Evolutionary conservation across 2,329 filamentous ascomycete genomes (phyloP).

Genomic region (Mariannaea sp.): DNA sequence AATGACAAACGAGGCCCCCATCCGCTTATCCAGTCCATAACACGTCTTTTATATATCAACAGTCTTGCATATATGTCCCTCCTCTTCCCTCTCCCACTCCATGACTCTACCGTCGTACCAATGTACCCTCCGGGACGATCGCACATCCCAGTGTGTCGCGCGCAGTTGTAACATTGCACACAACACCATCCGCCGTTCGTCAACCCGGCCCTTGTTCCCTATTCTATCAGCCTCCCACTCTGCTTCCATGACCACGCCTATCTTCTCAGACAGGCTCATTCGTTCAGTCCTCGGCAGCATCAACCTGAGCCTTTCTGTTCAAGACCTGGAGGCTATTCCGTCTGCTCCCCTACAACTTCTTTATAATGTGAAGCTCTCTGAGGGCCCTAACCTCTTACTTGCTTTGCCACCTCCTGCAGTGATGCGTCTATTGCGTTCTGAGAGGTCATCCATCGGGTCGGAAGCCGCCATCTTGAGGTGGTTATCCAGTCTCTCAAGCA

Average conservation of each 20-base stretch:
- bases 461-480: conserved; percentile 53
- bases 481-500: conserved; percentile 41
- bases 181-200: conserved; percentile 34
- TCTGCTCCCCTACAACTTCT: conserved; percentile 47
- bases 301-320: conserved; percentile 33
- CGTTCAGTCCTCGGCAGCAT: conserved; percentile 34
- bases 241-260: conserved; percentile 31
- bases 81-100: conserved; percentile 2
- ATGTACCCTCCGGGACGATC: conserved; percentile 37
- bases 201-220: conserved; percentile 34
- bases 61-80: not conserved
- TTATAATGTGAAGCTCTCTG: conserved; percentile 50
- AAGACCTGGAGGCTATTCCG: conserved; percentile 39
- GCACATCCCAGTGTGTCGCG: conserved; percentile 34
- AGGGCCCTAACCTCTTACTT: conserved; percentile 48
- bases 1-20: not conserved
- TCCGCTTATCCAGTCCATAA: conserved; percentile 2
- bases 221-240: conserved; percentile 20
- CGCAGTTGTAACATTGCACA: conserved; percentile 36
- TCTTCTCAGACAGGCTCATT: conserved; percentile 32
- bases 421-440: conserved; percentile 52
- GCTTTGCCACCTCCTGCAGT: conserved; percentile 50
- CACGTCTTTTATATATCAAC: not conserved
- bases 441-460: conserved; percentile 50
- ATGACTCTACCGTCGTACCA: conserved; percentile 39